Base-by-base conservation (phyloP, 2,329 filamentous ascomycete species). In the Drechslerella coelobrocha region DNA sequence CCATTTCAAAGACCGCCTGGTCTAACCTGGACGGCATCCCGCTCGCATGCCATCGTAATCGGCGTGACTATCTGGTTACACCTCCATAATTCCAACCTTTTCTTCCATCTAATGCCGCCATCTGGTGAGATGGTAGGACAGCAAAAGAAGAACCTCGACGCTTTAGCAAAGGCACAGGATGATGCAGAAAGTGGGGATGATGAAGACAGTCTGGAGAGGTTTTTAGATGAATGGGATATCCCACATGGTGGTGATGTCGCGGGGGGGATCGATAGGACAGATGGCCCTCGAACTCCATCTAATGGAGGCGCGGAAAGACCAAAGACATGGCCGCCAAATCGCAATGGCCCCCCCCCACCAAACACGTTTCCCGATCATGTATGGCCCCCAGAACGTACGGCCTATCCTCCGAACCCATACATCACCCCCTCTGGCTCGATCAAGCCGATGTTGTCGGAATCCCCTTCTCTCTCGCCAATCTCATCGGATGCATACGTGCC, bases 131-230 rank as follows among this genome's bases (percentile, higher is more conserved):
- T 61, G 57, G 48, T 51, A 50, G 45, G 55, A 59, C 52, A 48
- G 41, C 37, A 53, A 14, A 47, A 47, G 57, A 37, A 51, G 31
- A 8, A 19, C 21, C 41, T 17, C 39, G 45, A 39, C 24, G 34
- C 57, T 29, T 10, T 69, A 23, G 55, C 53, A 24, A 69, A 69
- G 48, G 65, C 57, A 41, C 65, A 52, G 29, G 65, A 62, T n/a
- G 50, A 68, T 23, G 29, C 43, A 8, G 56, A 52, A 41, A 10
- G 21, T 26, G 50, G 41, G 12, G 52, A 62, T 34, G 57, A 69
- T 17, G 59, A 69, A 26, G 56, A 39, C 9, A 69, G 65, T 12
- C 47, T 69, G 10, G 65, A 69, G 26, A 51, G 57, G 14, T 69
- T 69, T 21, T 43, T 69, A 21, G 65, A 69, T 26, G 57, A 61